Conservation (phyloP, 2,329 filamentous ascomycete species). For the Clonostachys solani region DNA sequence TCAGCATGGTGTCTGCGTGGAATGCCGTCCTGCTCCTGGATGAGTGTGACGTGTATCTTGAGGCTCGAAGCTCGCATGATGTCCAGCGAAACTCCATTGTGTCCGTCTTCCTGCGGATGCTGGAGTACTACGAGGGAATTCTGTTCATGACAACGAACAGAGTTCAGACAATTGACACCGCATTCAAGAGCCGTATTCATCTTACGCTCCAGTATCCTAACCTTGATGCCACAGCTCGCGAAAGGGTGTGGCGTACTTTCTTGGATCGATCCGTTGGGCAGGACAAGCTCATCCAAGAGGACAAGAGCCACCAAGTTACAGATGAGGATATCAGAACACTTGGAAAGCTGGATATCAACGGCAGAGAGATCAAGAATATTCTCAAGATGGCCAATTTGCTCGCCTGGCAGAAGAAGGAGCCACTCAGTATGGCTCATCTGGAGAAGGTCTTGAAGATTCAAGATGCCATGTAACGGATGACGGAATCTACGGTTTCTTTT, state of each 20-base stretch:
- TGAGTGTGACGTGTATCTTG: conserved; percentile 37
- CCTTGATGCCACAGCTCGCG: conserved; percentile 27
- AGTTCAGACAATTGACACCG: conserved; percentile 38
- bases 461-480: conserved; percentile 3
- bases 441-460: conserved; percentile 21
- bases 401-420: conserved; percentile 21
- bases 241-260: conserved; percentile 33
- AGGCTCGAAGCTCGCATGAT: conserved; percentile 20
- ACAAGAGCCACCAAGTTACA: conserved; percentile 19
- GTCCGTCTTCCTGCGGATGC: conserved; percentile 39
- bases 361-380: conserved; percentile 47
- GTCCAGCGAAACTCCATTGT: conserved; percentile 33
- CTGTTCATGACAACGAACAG: conserved; percentile 48
- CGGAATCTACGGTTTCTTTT: too few species aligned
- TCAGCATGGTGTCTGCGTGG: conserved; percentile 64
- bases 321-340: conserved; percentile 26
- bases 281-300: conserved; percentile 11
- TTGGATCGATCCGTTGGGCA: conserved; percentile 20
- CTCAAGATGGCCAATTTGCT: conserved; percentile 28
- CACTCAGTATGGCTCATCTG: conserved; percentile 18
- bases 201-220: conserved; percentile 40
- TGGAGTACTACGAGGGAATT: conserved; percentile 46
- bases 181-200: conserved; percentile 43
- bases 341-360: conserved; percentile 35
- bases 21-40: conserved; percentile 36